phyloP scores from a whole-genome alignment of 2,329 filamentous ascomycete species.

The Zasmidium citrigriseum region DNA sequence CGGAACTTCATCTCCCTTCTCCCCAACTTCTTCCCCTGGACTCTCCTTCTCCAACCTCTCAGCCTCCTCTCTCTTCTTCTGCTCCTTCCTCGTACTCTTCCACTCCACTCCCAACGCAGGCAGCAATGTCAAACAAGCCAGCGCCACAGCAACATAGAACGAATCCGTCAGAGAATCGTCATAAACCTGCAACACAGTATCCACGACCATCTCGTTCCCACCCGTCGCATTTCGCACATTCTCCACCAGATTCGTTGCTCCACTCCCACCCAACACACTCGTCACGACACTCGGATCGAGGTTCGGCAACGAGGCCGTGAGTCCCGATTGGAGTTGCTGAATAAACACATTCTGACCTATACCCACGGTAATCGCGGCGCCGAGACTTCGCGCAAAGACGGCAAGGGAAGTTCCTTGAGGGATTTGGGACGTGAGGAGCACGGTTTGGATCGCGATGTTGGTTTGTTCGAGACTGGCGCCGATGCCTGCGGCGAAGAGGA shows the following conservation, averaged over 20 bases:
- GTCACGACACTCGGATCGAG: conserved; percentile 2
- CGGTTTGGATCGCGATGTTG: conserved; percentile 17
- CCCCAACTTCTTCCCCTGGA: not conserved
- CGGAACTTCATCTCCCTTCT: not conserved
- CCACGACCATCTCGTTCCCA: not conserved
- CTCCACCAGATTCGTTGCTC: conserved; percentile 4
- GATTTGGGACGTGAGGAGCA: conserved; percentile 11
- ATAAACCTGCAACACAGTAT: not conserved
- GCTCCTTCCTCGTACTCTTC: conserved; percentile 37
- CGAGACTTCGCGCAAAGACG: conserved; percentile 12
- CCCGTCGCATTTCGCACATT: conserved; percentile 2
- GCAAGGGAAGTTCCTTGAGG: conserved; percentile 10
- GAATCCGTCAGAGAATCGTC: conserved; percentile 3
- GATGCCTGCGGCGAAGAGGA: conserved; percentile 15
- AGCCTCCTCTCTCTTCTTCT: conserved; percentile 8
- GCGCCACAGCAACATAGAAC: conserved; percentile 12
- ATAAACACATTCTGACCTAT: conserved; percentile 16
- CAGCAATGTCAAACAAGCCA: conserved; percentile 10
- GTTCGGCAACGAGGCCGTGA: not conserved
- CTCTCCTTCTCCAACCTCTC: conserved; percentile 6
- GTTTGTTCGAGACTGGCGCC: conserved; percentile 14
- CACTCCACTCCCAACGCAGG: conserved; percentile 12
- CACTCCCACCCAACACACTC: not conserved
- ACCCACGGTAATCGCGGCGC: conserved; percentile 6
- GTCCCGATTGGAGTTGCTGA: not conserved